phyloP scores from a whole-genome alignment of 768 basidiomycete species.

The Amanita polypyramis region DNA sequence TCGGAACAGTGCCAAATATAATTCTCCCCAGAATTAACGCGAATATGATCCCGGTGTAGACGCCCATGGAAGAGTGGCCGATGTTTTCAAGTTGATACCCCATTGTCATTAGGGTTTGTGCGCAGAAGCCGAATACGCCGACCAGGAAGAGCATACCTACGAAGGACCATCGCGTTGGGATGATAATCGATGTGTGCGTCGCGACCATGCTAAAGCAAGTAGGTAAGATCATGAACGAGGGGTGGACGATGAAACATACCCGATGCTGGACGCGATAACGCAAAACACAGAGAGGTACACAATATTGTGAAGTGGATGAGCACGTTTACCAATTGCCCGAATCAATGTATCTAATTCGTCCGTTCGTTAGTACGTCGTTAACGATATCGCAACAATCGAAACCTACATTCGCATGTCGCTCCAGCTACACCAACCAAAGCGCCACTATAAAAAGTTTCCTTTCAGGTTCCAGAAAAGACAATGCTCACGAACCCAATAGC shows the following conservation, averaged over 20 bases:
- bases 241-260: slow-evolving; percentile 13
- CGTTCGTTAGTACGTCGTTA: not conserved
- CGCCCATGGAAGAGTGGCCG: slow-evolving; percentile 45
- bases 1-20: not conserved
- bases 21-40: not conserved
- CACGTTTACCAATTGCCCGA: slow-evolving; percentile 65
- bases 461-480: not conserved
- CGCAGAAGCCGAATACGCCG: slow-evolving; percentile 41
- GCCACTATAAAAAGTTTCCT: slow-evolving; percentile 24
- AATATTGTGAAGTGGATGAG: slow-evolving; percentile 66
- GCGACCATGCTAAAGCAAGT: slow-evolving; percentile 28
- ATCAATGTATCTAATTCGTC: slow-evolving; percentile 24
- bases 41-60: slow-evolving; percentile 26
- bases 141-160: slow-evolving; percentile 42
- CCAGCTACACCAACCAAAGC: slow-evolving; percentile 56
- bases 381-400: not conserved
- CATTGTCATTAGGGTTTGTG: slow-evolving; percentile 30
- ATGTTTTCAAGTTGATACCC: slow-evolving; percentile 56
- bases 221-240: not conserved
- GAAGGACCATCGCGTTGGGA: slow-evolving; percentile 37
- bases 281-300: slow-evolving; percentile 54
- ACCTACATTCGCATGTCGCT: slow-evolving; percentile 57
- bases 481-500: slow-evolving; percentile 42
- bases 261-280: slow-evolving; percentile 26
- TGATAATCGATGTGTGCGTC: slow-evolving; percentile 26